Base-by-base conservation (phyloP, 2,329 filamentous ascomycete species). In the Ilyonectria destructans region DNA sequence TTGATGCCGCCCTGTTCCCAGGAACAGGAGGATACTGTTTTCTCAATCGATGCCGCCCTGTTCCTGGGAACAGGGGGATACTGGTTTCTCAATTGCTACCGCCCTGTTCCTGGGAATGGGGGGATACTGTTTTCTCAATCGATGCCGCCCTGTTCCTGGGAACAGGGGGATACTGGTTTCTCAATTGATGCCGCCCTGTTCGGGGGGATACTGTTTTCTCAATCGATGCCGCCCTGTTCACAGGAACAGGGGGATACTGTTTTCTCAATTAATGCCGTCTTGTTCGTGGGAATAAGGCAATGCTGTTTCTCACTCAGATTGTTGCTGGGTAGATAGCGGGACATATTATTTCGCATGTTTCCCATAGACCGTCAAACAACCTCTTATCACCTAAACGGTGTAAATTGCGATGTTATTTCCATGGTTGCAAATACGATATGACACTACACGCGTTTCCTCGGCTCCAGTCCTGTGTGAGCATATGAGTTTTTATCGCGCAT, bases 291-390 rank as follows among this genome's bases (percentile, higher is more conserved):
- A 37, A 37, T 37, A 37, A 37, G 35, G 35, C 43, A 46, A 46
- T 46, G 19, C 43, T 46, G 6, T 46, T 46, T 46, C 40, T 45
- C 40, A 45, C 8, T 45, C n/a, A n/a, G 9, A 45, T 45, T 45
- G n/a, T 45, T 45, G n/a, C 40, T 45, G 13, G n/a, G 40, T 45
- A 45, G n/a, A 45, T 45, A n/a, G 40, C n/a, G n/a, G 35, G 35
- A 37, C 35, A 12, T 37, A 37, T 3, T 37, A 37, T 37, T 13
- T 37, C 35, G 3, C 35, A 37, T 37, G 35, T 6, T 45, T 45
- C 2, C 13, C 7, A 45, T 45, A 45, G n/a, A 45, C 40, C n/a
- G 4, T n/a, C n/a, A 46, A 46, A 46, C 6, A 46, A 46, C 10
- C 17, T 10, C 43, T 46, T 45, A 19, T 45, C 17, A 46, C 43